A percentile compares a stretch with the other conserved stretches of the same genome.
These are phyloP conservation scores for Pseudogymnoascus destructans DNA, from an alignment of 2,329 filamentous ascomycete species.

Conservation along the genomic window DNA sequence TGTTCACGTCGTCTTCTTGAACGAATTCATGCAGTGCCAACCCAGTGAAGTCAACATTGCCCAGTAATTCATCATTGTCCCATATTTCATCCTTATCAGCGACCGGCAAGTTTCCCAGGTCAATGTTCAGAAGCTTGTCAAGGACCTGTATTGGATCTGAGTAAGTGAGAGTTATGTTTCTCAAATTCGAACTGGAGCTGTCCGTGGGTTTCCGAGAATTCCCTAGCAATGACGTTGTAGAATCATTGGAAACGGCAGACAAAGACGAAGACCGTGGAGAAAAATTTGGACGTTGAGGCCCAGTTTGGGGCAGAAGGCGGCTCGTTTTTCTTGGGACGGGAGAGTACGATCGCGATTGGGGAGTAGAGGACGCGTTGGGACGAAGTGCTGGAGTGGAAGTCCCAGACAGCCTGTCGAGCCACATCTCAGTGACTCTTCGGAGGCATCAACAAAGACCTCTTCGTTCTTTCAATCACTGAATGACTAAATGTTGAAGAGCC, in stretches of 20 bases:
- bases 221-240: constrained; percentile 60
- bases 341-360: constrained; percentile 56
- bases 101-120: constrained; percentile 10
- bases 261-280: constrained; percentile 64
- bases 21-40: constrained; percentile 54
- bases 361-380: constrained; percentile 39
- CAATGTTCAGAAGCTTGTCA: constrained; percentile 27
- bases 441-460: constrained; percentile 12
- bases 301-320: constrained; percentile 54
- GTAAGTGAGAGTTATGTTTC: constrained; percentile 38
- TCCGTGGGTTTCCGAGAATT: constrained; percentile 52
- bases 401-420: constrained; percentile 75
- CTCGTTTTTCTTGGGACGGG: constrained; percentile 56
- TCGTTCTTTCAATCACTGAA: constrained; percentile 8
- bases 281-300: constrained; percentile 53
- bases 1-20: constrained; percentile 9
- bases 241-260: constrained; percentile 65
- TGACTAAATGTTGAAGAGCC: neutral
- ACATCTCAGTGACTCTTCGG: constrained; percentile 42
- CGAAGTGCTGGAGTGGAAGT: constrained; percentile 44
- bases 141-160: constrained; percentile 62
- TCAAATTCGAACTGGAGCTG: constrained; percentile 53
- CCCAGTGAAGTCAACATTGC: constrained; percentile 65
- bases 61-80: constrained; percentile 26
- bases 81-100: constrained; percentile 22